Evolutionary conservation across 1,284 basidiomycete species (phyloP).

Genomic region (Puccinia polysora): DNA sequence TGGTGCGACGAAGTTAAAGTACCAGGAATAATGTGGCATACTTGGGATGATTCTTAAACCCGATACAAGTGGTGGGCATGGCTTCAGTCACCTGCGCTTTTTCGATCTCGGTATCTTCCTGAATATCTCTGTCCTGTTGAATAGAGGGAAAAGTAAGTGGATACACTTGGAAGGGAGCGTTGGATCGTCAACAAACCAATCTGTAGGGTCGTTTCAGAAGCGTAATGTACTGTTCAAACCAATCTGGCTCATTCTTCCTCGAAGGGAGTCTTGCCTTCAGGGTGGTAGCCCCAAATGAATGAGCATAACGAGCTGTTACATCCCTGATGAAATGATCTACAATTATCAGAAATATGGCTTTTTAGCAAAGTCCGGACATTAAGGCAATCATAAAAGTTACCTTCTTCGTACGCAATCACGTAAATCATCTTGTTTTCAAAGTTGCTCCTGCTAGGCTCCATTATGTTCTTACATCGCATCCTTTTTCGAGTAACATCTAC

Average conservation of each 20-base stretch:
- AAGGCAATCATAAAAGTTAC: slow-evolving; percentile 5
- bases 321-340: slow-evolving; percentile 35
- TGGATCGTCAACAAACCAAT: slow-evolving; percentile 60
- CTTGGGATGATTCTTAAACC: slow-evolving; percentile 93
- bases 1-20: not conserved
- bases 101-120: slow-evolving; percentile 89
- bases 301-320: slow-evolving; percentile 33
- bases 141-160: not conserved
- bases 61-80: slow-evolving; percentile 86
- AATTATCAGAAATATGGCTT: not conserved
- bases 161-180: not conserved
- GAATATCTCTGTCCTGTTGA: slow-evolving; percentile 73
- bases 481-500: slow-evolving; percentile 75
- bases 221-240: slow-evolving; percentile 57
- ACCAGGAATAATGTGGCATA: not conserved
- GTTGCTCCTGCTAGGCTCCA: slow-evolving; percentile 64
- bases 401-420: slow-evolving; percentile 86
- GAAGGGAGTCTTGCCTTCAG: slow-evolving; percentile 46
- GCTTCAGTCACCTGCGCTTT: slow-evolving; percentile 73
- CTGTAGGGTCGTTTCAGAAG: slow-evolving; percentile 69
- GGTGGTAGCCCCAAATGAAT: slow-evolving; percentile 66
- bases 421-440: slow-evolving; percentile 84
- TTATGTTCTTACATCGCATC: slow-evolving; percentile 69
- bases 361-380: not conserved
- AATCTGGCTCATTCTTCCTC: slow-evolving; percentile 45